Conservation (phyloP, 2,329 filamentous ascomycete species). For the Penicillium freii region DNA sequence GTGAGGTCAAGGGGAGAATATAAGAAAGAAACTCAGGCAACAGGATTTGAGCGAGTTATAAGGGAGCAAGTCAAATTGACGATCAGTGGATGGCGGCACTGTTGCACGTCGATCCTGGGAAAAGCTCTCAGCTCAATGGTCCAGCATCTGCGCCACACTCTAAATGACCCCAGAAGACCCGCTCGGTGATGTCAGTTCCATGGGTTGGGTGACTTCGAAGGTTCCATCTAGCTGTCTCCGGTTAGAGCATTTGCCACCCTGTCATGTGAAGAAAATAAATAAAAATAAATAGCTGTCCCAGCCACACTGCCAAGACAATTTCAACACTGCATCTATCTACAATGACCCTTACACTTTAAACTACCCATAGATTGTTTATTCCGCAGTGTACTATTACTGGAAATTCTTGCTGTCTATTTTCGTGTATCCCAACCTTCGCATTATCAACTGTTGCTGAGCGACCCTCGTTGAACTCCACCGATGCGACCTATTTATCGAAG, state of each 20-base stretch:
- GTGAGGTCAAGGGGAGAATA: not conserved
- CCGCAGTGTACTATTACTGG: not conserved
- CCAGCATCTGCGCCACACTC: constrained; percentile 6
- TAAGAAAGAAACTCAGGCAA: constrained; percentile 6
- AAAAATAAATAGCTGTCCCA: not conserved
- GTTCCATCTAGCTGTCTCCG: not conserved
- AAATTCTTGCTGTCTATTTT: not conserved
- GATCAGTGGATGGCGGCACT: constrained; percentile 11
- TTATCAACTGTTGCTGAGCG: not conserved
- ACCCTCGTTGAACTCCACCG: not conserved
- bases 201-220: not conserved
- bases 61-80: constrained; percentile 5
- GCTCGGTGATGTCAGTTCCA: constrained; percentile 7
- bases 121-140: constrained; percentile 2
- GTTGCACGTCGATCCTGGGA: not conserved
- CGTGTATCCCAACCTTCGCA: not conserved
- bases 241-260: not conserved
- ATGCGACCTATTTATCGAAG: not conserved
- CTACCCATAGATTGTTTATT: too few species aligned
- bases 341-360: not conserved
- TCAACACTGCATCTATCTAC: not conserved
- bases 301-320: constrained; percentile 4
- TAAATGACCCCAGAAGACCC: not conserved
- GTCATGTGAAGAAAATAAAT: not conserved
- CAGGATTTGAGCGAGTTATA: constrained; percentile 10